A percentile compares a stretch with the other conserved stretches of the same genome.
Evolutionary conservation across 176 grass and related monocot species (phyloP).

Genomic region (Tillandsia fasciculata): DNA sequence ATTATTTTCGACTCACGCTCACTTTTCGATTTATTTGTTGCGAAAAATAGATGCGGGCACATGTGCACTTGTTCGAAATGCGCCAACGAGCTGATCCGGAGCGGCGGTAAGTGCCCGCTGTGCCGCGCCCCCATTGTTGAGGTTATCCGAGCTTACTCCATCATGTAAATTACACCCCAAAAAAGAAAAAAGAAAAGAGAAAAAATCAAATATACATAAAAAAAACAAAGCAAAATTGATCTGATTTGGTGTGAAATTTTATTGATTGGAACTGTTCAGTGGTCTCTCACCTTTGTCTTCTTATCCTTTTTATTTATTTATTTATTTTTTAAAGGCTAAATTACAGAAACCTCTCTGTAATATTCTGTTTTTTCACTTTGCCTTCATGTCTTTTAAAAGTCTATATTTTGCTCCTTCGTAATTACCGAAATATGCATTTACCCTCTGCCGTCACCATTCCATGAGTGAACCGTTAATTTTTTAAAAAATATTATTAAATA

Average conservation of each 20-base stretch:
- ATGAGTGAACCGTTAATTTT: too few relatives aligned
- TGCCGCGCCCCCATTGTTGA: constrained; percentile 93
- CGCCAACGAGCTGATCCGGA: constrained; percentile 67
- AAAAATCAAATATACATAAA: constrained; percentile 6
- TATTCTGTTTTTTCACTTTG: too few relatives aligned
- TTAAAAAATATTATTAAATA: too few relatives aligned
- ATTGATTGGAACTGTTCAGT: background rate
- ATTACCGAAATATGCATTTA: too few relatives aligned
- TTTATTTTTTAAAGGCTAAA: too few relatives aligned
- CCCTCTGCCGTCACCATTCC: too few relatives aligned
- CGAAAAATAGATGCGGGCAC: constrained; percentile 78
- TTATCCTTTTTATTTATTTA: too few relatives aligned
- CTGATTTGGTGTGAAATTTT: constrained; percentile 26
- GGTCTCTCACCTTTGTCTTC: too few relatives aligned
- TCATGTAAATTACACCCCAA: constrained; percentile 25
- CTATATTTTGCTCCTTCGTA: too few relatives aligned
- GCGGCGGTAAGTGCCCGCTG: constrained; percentile 78
- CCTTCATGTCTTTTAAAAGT: too few relatives aligned
- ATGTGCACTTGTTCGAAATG: constrained; percentile 98
- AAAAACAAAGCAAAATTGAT: background rate
- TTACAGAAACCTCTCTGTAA: too few relatives aligned
- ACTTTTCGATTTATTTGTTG: background rate
- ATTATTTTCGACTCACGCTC: background rate
- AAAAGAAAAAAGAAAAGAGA: constrained; percentile 11
- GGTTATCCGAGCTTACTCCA: constrained; percentile 51